phyloP scores from a whole-genome alignment of 1,139 yeast genomes.

The Hyphopichia fennica region DNA sequence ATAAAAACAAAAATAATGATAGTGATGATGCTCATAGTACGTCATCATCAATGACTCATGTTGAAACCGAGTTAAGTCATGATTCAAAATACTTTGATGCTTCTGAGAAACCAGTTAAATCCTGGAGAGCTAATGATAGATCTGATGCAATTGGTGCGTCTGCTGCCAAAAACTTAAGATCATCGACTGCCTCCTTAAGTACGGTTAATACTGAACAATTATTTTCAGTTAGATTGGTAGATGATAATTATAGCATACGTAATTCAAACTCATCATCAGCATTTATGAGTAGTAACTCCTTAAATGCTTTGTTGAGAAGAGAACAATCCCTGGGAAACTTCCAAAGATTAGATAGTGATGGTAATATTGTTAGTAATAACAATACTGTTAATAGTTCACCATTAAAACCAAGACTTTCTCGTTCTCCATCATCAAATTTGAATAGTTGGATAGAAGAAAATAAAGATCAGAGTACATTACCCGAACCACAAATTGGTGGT shows the following conservation, averaged over 20 bases:
- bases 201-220: slow-evolving; percentile 87
- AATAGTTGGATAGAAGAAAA: slow-evolving; percentile 33
- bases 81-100: slow-evolving; percentile 34
- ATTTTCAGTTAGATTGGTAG: slow-evolving; percentile 75
- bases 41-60: slow-evolving; percentile 40
- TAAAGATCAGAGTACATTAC: neutral
- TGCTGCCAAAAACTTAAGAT: slow-evolving; percentile 23
- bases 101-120: slow-evolving; percentile 49
- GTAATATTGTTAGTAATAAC: slow-evolving; percentile 40
- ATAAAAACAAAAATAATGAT: slow-evolving; percentile 22
- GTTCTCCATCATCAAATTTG: slow-evolving; percentile 29
- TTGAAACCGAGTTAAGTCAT: slow-evolving; percentile 26
- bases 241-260: slow-evolving; percentile 47
- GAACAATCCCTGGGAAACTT: slow-evolving; percentile 44
- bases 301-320: slow-evolving; percentile 28
- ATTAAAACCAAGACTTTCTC: slow-evolving; percentile 16
- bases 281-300: slow-evolving; percentile 30
- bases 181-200: slow-evolving; percentile 70
- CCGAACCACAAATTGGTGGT: neutral
- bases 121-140: slow-evolving; percentile 69
- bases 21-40: slow-evolving; percentile 25
- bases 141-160: slow-evolving; percentile 16
- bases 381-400: slow-evolving; percentile 12
- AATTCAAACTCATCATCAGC: slow-evolving; percentile 36
- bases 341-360: slow-evolving; percentile 55